These are phyloP conservation scores for Candida argentea DNA, from an alignment of 805 yeast species.

Conservation along the genomic window DNA sequence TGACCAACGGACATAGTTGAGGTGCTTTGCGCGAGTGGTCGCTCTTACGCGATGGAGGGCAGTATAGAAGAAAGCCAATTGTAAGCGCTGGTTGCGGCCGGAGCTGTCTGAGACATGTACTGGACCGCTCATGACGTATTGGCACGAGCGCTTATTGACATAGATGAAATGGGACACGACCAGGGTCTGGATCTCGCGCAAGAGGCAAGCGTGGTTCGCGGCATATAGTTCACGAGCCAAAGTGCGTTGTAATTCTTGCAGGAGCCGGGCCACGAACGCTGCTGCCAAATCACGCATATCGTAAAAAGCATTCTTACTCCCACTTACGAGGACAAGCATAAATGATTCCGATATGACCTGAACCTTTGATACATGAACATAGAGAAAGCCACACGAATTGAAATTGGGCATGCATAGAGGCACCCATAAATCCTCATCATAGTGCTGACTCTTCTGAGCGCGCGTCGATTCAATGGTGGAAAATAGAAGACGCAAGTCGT, in stretches of 20 bases:
- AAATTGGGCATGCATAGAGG: constrained; percentile 90
- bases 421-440: constrained; percentile 72
- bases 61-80: constrained; percentile 29
- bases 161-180: constrained; percentile 70
- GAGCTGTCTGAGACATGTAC: constrained; percentile 6
- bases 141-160: constrained; percentile 61
- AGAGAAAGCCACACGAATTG: constrained; percentile 78
- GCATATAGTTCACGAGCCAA: constrained; percentile 15
- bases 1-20: constrained; percentile 26
- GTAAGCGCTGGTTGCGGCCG: constrained; percentile 14
- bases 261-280: too few relatives aligned
- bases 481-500: constrained; percentile 69
- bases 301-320: constrained; percentile 71
- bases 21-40: constrained; percentile 21
- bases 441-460: constrained; percentile 10
- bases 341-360: constrained; percentile 12
- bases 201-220: constrained; percentile 10
- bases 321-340: constrained; percentile 44
- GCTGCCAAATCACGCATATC: constrained; percentile 53
- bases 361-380: constrained; percentile 55
- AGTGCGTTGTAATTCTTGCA: constrained; percentile 11
- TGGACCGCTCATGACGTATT: constrained; percentile 41
- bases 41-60: constrained; percentile 17
- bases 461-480: constrained; percentile 55
- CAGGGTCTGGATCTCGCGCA: constrained; percentile 17